Conservation (phyloP, 768 basidiomycete genomes). For the Tricholoma hemisulphureum region DNA sequence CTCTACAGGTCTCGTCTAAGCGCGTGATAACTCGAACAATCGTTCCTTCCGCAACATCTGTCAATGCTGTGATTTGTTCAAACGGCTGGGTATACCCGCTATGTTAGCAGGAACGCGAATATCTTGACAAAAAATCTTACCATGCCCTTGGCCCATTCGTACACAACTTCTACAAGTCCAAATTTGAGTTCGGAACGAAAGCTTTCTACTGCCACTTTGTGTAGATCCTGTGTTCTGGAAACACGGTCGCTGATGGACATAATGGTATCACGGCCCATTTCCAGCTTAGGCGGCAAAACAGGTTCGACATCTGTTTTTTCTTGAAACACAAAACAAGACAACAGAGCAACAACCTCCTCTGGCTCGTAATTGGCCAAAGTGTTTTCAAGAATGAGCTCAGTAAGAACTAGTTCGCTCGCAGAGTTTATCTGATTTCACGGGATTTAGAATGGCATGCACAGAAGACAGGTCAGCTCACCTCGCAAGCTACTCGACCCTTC, state of each 20-base stretch:
- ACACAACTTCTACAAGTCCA: conserved; percentile 93
- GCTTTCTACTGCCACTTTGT: conserved; percentile 77
- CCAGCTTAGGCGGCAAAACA: conserved; percentile 71
- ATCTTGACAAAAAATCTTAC: conserved; percentile 40
- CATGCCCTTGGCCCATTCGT: conserved; percentile 99
- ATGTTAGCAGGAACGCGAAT: not conserved
- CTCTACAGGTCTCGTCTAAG: conserved; percentile 94
- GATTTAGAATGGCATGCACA: not conserved
- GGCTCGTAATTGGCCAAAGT: conserved; percentile 87
- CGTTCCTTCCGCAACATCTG: conserved; percentile 95
- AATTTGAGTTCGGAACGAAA: conserved; percentile 81
- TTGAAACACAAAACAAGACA: conserved; percentile 97
- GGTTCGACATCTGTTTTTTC: conserved; percentile 96
- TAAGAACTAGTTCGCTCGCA: conserved; percentile 93
- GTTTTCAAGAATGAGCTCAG: conserved; percentile 96
- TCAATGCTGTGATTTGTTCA: conserved; percentile 87
- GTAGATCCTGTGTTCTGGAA: conserved; percentile 71
- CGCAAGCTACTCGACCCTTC: conserved; percentile 97
- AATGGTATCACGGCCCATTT: conserved; percentile 79
- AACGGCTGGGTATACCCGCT: conserved; percentile 65
- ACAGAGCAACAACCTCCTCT: conserved; percentile 92
- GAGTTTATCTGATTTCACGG: conserved; percentile 79
- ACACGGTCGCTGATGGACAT: conserved; percentile 76
- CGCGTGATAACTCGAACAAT: conserved; percentile 96
- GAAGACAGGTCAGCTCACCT: conserved; percentile 49